Evolutionary conservation across 495 filamentous ascomycete genomes (phyloP), one percentile per base, ranked within the genome.

Genomic region (Xylaria flabelliformis): DNA sequence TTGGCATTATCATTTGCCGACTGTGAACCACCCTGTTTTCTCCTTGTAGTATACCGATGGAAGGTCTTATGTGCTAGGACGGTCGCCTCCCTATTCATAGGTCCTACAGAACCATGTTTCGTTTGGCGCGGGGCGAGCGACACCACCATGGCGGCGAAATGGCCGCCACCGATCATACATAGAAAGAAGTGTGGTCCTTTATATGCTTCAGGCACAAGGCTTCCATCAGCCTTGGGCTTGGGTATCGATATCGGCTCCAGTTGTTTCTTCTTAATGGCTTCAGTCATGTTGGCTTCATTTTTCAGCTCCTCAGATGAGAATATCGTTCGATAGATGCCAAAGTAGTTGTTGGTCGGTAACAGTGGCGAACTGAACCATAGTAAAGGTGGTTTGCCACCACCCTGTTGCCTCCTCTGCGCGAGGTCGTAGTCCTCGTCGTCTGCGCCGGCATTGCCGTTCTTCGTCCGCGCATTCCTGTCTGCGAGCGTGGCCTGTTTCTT

Each of bases 141-240:
- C 24, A 98, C 91, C 42, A 98, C 84, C 94, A 98, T 98, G 26
- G 92, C 97, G 0, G 96, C 96, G 79, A 99, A 98, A 76, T 99
- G 96, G 2, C 96, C 96, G 73, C 96, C 96, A 9, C 96, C 96
- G 67, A 98, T 97, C 96, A 99, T 99, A 80, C 94, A 98, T 69
- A 98, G 88, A 76, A 99, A 97, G 34, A 97, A 88, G 75, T 97
- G 95, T 7, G 93, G 93, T 36, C 89, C 85, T 51, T 88, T 88
- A 78, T 88, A 85, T 3, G 82, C 80, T 12, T 83, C 75, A 0
- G 87, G 84, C 5, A 86, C 73, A 1, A 84, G 80, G 48, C 85
- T 86, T 26, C 85, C 88, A 10, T 87, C 85, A 46, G 83, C 83
- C 50, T 75, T 75, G 42, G 73, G 76, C 74, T 84, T 88, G 69